Evolutionary conservation across 192 early-diverging fungal genomes (phyloP).

Genomic region (Entomortierella lignicola): DNA sequence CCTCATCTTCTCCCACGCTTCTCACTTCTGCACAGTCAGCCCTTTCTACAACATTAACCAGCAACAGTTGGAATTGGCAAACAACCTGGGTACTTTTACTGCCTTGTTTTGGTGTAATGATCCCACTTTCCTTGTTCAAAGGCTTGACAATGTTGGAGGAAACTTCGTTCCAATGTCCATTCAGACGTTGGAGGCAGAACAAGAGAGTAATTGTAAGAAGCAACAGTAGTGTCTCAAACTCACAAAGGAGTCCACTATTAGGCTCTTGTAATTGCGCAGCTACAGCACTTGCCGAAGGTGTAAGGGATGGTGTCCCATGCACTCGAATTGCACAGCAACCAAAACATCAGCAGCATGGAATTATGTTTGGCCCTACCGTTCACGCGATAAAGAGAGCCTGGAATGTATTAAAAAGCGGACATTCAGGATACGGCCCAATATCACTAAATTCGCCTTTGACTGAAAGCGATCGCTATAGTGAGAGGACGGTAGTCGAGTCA

Average conservation of each 20-base stretch:
- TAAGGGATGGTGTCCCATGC: not conserved
- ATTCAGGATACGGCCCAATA: conserved; percentile 27
- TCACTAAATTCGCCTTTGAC: not conserved
- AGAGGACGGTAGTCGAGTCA: not conserved
- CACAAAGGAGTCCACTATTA: not conserved
- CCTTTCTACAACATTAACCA: not conserved
- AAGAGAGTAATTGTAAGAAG: too few relatives aligned
- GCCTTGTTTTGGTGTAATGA: conserved; percentile 31
- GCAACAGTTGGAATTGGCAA: conserved; percentile 11
- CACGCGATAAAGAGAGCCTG: conserved; percentile 9
- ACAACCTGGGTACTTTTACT: conserved; percentile 22
- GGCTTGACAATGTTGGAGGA: conserved; percentile 19
- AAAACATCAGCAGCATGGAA: not conserved
- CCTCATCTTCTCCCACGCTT: not conserved
- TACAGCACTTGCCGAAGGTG: not conserved
- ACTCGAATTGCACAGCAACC: not conserved
- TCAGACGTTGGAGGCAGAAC: conserved; percentile 12
- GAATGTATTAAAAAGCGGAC: not conserved
- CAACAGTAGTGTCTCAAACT: too few relatives aligned
- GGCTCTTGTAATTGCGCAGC: too few relatives aligned
- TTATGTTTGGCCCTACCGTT: conserved; percentile 5
- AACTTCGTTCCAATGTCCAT: conserved; percentile 2
- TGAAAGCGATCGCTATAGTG: not conserved
- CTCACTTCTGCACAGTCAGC: not conserved
- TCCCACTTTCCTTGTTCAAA: conserved; percentile 22